Evolutionary conservation across 1,284 basidiomycete genomes (phyloP).

Genomic region (Leccinum pachyderme): DNA sequence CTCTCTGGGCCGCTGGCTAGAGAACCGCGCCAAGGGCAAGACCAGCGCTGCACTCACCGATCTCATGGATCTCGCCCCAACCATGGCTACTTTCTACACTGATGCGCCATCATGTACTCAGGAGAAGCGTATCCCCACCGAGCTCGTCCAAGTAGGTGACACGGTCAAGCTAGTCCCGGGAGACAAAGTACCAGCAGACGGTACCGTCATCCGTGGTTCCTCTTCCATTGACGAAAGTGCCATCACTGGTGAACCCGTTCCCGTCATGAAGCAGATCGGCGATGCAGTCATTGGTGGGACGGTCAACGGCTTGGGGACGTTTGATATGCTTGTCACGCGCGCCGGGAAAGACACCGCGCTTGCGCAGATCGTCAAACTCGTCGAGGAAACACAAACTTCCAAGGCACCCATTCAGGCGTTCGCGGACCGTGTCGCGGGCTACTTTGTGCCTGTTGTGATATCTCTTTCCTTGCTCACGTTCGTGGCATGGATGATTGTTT

Average conservation of each 20-base stretch:
- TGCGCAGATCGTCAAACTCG: slow-evolving; percentile 93
- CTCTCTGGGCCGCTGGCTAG: slow-evolving; percentile 91
- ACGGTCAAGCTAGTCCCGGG: slow-evolving; percentile 94
- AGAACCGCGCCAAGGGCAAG: slow-evolving; percentile 96
- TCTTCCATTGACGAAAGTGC: slow-evolving; percentile 96
- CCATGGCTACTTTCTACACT: slow-evolving; percentile 94
- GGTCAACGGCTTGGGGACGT: slow-evolving; percentile 92
- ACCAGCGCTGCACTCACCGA: slow-evolving; percentile 96
- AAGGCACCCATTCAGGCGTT: slow-evolving; percentile 99
- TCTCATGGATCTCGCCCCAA: slow-evolving; percentile 91
- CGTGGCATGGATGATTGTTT: slow-evolving; percentile 79
- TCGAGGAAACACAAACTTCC: slow-evolving; percentile 96
- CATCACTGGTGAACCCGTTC: slow-evolving; percentile 95
- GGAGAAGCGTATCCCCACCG: slow-evolving; percentile 91
- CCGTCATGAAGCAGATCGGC: slow-evolving; percentile 80
- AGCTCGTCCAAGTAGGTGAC: slow-evolving; percentile 94
- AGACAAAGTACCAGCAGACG: slow-evolving; percentile 96
- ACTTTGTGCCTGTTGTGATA: slow-evolving; percentile 94
- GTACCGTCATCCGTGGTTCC: slow-evolving; percentile 81
- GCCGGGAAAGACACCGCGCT: slow-evolving; percentile 96
- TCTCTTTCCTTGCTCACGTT: slow-evolving; percentile 83
- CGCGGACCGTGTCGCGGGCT: slow-evolving; percentile 91
- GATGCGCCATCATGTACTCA: slow-evolving; percentile 74
- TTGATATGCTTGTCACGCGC: slow-evolving; percentile 93
- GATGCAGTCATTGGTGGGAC: slow-evolving; percentile 94